Base-by-base conservation (phyloP, 148 eudicot genomes). In the Selenicereus undatus region DNA sequence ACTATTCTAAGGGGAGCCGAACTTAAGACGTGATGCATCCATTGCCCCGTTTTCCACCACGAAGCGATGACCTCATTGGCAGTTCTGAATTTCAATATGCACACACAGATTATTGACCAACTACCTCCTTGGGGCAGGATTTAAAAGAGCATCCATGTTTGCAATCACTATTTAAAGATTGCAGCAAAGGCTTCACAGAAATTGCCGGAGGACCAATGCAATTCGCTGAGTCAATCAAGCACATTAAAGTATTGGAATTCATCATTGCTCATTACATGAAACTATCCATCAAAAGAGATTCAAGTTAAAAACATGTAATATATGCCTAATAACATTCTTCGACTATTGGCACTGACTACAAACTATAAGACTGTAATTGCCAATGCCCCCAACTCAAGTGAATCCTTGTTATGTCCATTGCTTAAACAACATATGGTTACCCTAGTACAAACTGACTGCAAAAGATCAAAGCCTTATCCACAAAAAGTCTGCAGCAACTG, bases 401-500 rank as follows among this genome's bases (percentile, higher is more conserved):
- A 74, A 20, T 73, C 50, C 17, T 45, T 45, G 58, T 17, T 8
- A 9, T 39, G 32, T 73, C 30, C 76, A 27, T 51, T 74, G 27
- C 35, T 50, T 48, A n/a, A n/a, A n/a, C n/a, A 51, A 74, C 50
- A 9, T 3, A 50, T 12, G 62, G 29, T 16, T 74, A n/a, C 32
- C 60, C 14, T 50, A 24, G 11, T 27, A 16, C 60, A 48, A 48
- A 48, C 18, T 51, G 8, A 73, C 76, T 48, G 56, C 32, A 73
- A 51, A 73, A 2, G 27, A 26, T 11, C 32, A 74, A 43, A 73
- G 0, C 62, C 75, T 39, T n/a, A 3, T 21, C 14, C 75, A 72
- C 32, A 32, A 70, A 58, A 76, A 80, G 64, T 65, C 50, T 64
- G 6, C 48, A 80, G 48, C 71, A 48, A 64, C 21, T 4, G 48